These are phyloP conservation scores for Aureobasidium sp. DNA, from an alignment of 2,329 filamentous ascomycete genomes.

Conservation along the genomic window DNA sequence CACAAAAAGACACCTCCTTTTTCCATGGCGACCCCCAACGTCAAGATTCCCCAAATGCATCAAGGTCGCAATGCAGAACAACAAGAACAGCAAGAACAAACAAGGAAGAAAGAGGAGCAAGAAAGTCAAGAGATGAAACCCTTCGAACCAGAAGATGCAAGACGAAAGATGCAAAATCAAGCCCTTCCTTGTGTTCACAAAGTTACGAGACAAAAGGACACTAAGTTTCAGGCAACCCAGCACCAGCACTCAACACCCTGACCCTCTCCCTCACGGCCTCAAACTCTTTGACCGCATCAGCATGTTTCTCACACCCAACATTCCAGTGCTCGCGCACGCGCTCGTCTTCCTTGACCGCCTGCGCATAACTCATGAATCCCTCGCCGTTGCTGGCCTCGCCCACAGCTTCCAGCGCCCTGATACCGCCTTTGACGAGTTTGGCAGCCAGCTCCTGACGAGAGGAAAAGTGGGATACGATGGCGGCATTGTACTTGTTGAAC, in stretches of 20 bases:
- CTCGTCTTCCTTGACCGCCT: slow-evolving; percentile 48
- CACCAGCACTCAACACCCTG: slow-evolving; percentile 17
- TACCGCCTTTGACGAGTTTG: slow-evolving; percentile 28
- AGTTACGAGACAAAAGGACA: neutral
- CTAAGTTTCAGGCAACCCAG: slow-evolving; percentile 11
- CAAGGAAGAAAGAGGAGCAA: too few species aligned
- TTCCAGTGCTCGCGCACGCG: slow-evolving; percentile 56
- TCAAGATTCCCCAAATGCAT: too few species aligned
- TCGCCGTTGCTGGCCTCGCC: slow-evolving; percentile 38
- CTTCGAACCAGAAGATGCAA: too few species aligned
- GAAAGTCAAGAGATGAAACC: too few species aligned
- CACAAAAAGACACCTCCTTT: too few species aligned
- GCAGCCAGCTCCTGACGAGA: slow-evolving; percentile 43
- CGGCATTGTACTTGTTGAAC: slow-evolving; percentile 48
- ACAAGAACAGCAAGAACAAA: too few species aligned
- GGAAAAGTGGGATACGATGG: slow-evolving; percentile 48
- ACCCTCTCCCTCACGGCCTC: slow-evolving; percentile 42
- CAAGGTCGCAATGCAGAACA: too few species aligned
- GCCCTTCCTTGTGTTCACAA: too few species aligned
- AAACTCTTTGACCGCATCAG: slow-evolving; percentile 52
- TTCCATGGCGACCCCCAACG: too few species aligned
- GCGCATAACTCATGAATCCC: slow-evolving; percentile 53
- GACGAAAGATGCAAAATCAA: too few species aligned
- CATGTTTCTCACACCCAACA: slow-evolving; percentile 54
- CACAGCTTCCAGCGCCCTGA: slow-evolving; percentile 45